Conservation (phyloP, 768 basidiomycete species). For the Tephrocybe sp. region DNA sequence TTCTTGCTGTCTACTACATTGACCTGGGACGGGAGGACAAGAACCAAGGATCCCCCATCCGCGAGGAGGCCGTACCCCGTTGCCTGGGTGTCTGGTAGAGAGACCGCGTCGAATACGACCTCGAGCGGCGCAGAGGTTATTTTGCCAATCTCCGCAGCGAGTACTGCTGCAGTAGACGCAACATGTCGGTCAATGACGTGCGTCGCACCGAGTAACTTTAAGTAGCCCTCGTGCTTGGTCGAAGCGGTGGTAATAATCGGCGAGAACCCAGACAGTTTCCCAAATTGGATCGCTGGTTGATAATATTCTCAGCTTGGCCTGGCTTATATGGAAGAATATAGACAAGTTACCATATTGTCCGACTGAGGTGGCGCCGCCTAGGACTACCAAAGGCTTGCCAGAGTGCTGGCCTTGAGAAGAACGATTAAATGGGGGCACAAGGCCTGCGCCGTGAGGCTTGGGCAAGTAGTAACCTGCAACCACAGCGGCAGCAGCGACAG, state of each 20-base stretch:
- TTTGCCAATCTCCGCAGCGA: constrained; percentile 14
- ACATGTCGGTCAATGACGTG: constrained; percentile 29
- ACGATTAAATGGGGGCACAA: constrained; percentile 30
- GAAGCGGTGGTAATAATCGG: constrained; percentile 30
- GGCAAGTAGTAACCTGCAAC: constrained; percentile 30
- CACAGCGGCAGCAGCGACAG: constrained; percentile 27
- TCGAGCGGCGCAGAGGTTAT: constrained; percentile 21
- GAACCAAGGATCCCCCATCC: constrained; percentile 34
- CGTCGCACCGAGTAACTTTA: constrained; percentile 9
- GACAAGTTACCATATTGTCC: background rate
- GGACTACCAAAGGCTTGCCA: constrained; percentile 31
- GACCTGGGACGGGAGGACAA: constrained; percentile 22
- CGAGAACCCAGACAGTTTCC: constrained; percentile 36
- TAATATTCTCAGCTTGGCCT: background rate
- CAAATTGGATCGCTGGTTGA: constrained; percentile 32
- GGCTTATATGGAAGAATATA: background rate
- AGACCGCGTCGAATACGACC: constrained; percentile 31
- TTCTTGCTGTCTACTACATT: constrained; percentile 15
- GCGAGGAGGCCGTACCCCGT: constrained; percentile 36
- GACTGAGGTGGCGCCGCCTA: constrained; percentile 29
- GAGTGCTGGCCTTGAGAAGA: constrained; percentile 26
- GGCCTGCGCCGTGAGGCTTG: constrained; percentile 23
- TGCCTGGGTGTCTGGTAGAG: constrained; percentile 38
- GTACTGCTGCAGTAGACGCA: background rate
- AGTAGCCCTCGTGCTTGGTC: constrained; percentile 1